Base-by-base conservation (phyloP, 495 filamentous ascomycete genomes). In the Podospora australis region DNA sequence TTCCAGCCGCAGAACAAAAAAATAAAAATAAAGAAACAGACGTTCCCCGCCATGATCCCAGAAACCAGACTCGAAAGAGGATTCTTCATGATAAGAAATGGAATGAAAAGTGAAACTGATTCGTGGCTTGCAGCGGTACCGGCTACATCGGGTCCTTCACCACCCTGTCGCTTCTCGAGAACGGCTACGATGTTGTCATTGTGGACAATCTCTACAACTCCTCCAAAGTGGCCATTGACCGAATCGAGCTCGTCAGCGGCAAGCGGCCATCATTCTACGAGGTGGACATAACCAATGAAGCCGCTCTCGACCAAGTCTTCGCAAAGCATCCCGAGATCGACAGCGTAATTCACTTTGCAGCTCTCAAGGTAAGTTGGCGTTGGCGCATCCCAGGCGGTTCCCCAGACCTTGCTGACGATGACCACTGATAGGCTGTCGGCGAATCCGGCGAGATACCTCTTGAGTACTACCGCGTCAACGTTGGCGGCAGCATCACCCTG, bases 111-210 rank as follows among this genome's bases (percentile, higher is more conserved):
- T 26, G 21, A 40, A 46, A 45, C 48, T 66, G 52, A 59, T 39
- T 29, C 10, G 49, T 46, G 49, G 46, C 50, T 39, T 52, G 39
- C 65, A 98, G 92, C 74, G 92, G 92, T 56, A 92, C 88, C 49
- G 92, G 92, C 72, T 98, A 98, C 77, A 98, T 98, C 67, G 92
- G 92, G 57, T 98, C 92, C 32, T 97, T 97, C 79, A 98, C 92
- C 44, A 73, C 84, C 47, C 82, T 98, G 44, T 86, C 90, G 28
- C 84, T 98, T 17, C 86, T 98, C 54, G 76, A 95, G 58, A 86
- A 90, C 60, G 90, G 83, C 66, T 96, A 96, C 77, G 85, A 96
- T 62, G 94, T 98, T 42, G 84, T 98, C 56, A 86, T 98, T 48
- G 82, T 89, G 49, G 92, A 98, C 71, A 96, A 83, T 70, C 79